Evolutionary conservation across 2,329 filamentous ascomycete genomes (phyloP).

Genomic region (Hymenoscyphus scutula): DNA sequence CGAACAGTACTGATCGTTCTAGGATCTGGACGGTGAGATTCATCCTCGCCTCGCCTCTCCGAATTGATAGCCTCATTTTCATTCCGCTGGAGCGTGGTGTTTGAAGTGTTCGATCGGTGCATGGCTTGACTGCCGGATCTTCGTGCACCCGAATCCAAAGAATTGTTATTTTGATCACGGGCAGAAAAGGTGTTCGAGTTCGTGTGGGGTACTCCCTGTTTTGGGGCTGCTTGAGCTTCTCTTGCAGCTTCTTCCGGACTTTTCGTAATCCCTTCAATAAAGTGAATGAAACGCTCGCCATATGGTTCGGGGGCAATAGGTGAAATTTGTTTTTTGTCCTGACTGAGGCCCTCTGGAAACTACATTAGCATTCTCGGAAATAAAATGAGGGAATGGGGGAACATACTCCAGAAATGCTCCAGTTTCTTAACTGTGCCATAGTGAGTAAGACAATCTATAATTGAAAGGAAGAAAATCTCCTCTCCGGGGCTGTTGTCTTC

Average conservation of each 20-base stretch:
- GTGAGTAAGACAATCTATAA: conserved; percentile 97
- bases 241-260: conserved; percentile 78
- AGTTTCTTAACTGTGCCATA: conserved; percentile 93
- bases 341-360: conserved; percentile 66
- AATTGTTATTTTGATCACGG: conserved; percentile 25
- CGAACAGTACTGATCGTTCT: conserved; percentile 53
- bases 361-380: conserved; percentile 23
- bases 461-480: conserved; percentile 95
- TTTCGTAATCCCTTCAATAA: conserved; percentile 88
- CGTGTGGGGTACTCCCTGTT: conserved; percentile 26
- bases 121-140: conserved; percentile 28
- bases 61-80: conserved; percentile 31
- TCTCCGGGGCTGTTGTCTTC: conserved; percentile 82
- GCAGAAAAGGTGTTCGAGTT: conserved; percentile 27
- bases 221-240: conserved; percentile 42
- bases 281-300: conserved; percentile 89
- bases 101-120: conserved; percentile 23
- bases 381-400: neutral
- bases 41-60: conserved; percentile 39
- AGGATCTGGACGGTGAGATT: conserved; percentile 29
- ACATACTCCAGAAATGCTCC: conserved; percentile 81
- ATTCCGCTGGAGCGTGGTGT: conserved; percentile 28
- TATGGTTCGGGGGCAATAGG: conserved; percentile 88
- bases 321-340: conserved; percentile 83
- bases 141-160: conserved; percentile 24